phyloP scores from a whole-genome alignment of 2,329 filamentous ascomycete genomes.

The Fusarium keratoplasticum region DNA sequence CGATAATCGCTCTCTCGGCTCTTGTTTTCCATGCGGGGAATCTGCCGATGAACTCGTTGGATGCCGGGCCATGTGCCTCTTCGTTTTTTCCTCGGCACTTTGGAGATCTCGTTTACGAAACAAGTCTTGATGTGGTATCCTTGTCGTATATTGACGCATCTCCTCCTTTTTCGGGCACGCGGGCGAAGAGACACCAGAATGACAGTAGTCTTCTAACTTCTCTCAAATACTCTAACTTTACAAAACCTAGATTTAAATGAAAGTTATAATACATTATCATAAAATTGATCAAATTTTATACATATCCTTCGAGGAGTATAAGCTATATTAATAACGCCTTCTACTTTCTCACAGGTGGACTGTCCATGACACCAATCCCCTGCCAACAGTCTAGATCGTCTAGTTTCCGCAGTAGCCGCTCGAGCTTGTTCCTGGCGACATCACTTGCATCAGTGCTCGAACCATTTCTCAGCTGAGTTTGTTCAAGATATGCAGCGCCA shows the following conservation, averaged over 20 bases:
- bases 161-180: neutral
- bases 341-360: neutral
- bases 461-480: slow-evolving; percentile 33
- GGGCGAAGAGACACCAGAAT: neutral
- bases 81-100: neutral
- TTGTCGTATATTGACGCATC: neutral
- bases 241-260: neutral
- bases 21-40: neutral
- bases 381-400: slow-evolving; percentile 49
- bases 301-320: neutral
- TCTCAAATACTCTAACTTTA: neutral
- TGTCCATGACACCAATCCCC: slow-evolving; percentile 30
- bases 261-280: neutral
- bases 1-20: neutral
- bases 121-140: neutral
- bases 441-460: slow-evolving; percentile 8
- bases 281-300: neutral
- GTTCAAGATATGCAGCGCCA: slow-evolving; percentile 50
- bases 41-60: neutral
- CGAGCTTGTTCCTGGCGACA: slow-evolving; percentile 39
- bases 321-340: neutral
- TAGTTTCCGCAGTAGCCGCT: slow-evolving; percentile 45
- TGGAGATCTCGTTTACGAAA: neutral
- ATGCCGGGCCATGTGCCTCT: neutral
- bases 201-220: neutral